Evolutionary conservation across 768 basidiomycete genomes (phyloP).

Genomic region (Kwoniella newhampshirensis): DNA sequence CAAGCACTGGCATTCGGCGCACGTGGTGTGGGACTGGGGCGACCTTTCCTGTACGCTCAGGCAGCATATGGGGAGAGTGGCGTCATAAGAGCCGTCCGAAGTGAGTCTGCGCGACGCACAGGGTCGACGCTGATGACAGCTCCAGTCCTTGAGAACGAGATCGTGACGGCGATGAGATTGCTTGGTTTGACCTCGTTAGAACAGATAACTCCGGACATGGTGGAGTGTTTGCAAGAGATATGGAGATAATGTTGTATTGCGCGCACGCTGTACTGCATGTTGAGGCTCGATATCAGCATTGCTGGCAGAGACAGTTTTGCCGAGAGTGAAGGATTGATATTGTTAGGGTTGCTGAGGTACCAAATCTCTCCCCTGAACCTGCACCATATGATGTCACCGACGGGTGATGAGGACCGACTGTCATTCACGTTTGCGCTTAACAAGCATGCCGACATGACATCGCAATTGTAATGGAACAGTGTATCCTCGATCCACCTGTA

Average conservation of each 20-base stretch:
- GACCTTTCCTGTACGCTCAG: constrained; percentile 55
- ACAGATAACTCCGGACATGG: constrained; percentile 44
- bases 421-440: too few species aligned
- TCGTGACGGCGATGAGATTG: constrained; percentile 48
- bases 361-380: too few species aligned
- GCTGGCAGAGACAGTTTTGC: too few species aligned
- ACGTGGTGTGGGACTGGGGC: constrained; percentile 52
- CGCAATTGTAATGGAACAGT: too few species aligned
- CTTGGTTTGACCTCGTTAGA: constrained; percentile 41
- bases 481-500: too few species aligned
- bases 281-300: too few species aligned
- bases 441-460: too few species aligned
- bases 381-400: too few species aligned
- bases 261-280: too few species aligned
- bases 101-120: constrained; percentile 37
- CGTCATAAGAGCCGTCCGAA: constrained; percentile 47
- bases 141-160: constrained; percentile 51
- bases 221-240: constrained; percentile 46
- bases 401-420: too few species aligned
- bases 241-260: constrained; percentile 23
- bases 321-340: too few species aligned
- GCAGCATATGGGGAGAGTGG: constrained; percentile 56
- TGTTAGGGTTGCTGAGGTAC: too few species aligned
- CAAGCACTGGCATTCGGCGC: constrained; percentile 75
- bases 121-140: background rate